These are phyloP conservation scores for Amanita exitialis DNA, from an alignment of 768 basidiomycete species.

Conservation along the genomic window DNA sequence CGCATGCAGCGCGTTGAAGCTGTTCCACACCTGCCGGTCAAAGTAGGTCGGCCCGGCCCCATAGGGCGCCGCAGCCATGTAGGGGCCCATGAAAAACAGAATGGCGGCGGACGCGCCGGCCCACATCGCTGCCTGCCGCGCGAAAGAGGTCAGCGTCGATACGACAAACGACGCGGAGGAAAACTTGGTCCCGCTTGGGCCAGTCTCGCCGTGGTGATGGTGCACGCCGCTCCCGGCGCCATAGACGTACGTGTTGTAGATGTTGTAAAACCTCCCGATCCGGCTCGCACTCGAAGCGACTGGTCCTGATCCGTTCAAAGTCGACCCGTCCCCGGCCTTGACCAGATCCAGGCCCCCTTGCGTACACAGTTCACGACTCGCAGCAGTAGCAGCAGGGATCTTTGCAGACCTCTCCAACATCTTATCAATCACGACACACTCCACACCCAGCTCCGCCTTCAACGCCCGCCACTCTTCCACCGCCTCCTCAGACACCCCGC, in stretches of 20 bases:
- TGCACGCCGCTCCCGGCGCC: conserved; percentile 15
- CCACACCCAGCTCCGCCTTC: conserved; percentile 71
- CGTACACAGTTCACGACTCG: no score
- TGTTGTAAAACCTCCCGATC: conserved; percentile 66
- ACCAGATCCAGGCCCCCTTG: no score
- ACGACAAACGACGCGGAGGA: conserved; percentile 12
- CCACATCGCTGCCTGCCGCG: conserved; percentile 43
- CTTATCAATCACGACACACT: conserved; percentile 70
- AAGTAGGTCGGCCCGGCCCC: conserved; percentile 54
- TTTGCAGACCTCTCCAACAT: conserved; percentile 34
- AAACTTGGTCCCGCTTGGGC: conserved; percentile 24
- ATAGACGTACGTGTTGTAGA: conserved; percentile 69
- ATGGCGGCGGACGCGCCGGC: conserved; percentile 55
- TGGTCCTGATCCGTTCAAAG: conserved; percentile 7
- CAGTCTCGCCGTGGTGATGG: not conserved
- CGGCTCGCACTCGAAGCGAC: conserved; percentile 15
- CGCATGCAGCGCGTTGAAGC: conserved; percentile 59
- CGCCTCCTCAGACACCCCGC: conserved; percentile 57
- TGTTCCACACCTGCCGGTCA: conserved; percentile 71
- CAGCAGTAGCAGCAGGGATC: conserved; percentile 1
- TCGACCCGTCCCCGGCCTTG: not conserved
- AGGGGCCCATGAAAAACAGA: conserved; percentile 51
- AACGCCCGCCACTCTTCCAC: conserved; percentile 71
- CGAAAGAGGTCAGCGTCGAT: conserved; percentile 16
- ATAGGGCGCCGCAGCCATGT: conserved; percentile 47